Base-by-base conservation (phyloP, 768 basidiomycete genomes). In the Leccinum aurantiacum region DNA sequence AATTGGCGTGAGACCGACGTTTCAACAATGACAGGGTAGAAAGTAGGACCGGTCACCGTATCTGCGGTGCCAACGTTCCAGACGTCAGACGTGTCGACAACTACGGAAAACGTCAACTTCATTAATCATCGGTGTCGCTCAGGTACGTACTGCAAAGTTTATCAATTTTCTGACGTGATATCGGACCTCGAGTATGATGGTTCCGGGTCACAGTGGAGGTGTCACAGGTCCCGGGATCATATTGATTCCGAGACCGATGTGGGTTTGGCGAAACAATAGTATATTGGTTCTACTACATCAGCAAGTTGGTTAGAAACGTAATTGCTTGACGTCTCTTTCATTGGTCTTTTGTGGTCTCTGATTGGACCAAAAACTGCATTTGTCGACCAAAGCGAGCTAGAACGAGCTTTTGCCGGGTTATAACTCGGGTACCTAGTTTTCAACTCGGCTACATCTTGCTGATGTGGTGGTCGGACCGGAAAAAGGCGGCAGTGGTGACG, bases 401-500 rank as follows among this genome's bases (percentile, higher is more conserved):
- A 22, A 22, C 22, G 22, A 22, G 22, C 22, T 22, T 22, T 22
- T 22, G 22, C 22, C 22, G 22, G 22, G 22, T 22, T 22, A 22
- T 22, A 22, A 22, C 22, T 22, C 22, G 22, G 22, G 22, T 22
- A 22, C 22, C 22, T 22, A 22, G 22, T 22, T 22, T 22, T 22
- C 22, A 22, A 22, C 22, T 22, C 22, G 22, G 22, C 22, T 22
- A 22, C 22, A 22, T 22, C 22, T 22, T 22, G 22, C 22, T 22
- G 22, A 22, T 22, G 22, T n/a, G n/a, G 94, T 95, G 94, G 93
- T 89, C 88, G 3, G 85, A 89, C 52, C 37, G 37, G 37, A 85
- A 85, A 63, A 86, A 84, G 61, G 88, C 88, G 3, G 63, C 91
- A 82, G 91, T 95, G 15, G 87, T 95, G 19, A 95, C 93, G 0